Conservation (phyloP, 2,329 filamentous ascomycete genomes). For the Uncinocarpus reesii region DNA sequence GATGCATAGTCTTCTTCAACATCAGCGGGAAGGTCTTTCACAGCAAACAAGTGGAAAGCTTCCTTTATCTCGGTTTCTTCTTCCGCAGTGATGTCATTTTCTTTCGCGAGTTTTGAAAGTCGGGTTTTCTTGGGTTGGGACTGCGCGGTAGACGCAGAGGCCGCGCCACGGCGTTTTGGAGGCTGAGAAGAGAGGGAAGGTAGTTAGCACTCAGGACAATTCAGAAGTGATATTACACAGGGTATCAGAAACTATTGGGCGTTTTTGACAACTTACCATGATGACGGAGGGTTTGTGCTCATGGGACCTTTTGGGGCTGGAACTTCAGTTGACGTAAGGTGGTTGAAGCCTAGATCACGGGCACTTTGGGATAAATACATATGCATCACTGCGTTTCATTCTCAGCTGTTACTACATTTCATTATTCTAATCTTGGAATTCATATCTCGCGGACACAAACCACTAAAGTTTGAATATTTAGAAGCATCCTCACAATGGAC, state of each 20-base stretch:
- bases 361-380: neutral
- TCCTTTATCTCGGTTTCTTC: conserved; percentile 87
- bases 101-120: conserved; percentile 81
- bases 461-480: neutral
- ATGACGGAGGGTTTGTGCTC: neutral
- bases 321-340: neutral
- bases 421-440: too few relatives aligned
- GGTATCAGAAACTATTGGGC: too few relatives aligned
- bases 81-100: conserved; percentile 71
- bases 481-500: conserved; percentile 51
- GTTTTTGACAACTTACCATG: conserved; percentile 4
- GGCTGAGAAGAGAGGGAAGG: conserved; percentile 21
- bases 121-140: conserved; percentile 37
- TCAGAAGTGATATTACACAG: too few relatives aligned
- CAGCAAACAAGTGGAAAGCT: conserved; percentile 71
- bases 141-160: conserved; percentile 24
- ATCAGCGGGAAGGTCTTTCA: conserved; percentile 12
- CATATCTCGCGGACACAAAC: neutral
- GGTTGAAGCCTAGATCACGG: neutral
- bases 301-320: neutral
- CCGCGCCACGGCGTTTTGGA: conserved; percentile 30
- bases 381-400: too few relatives aligned
- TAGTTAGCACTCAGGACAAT: too few relatives aligned
- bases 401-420: too few relatives aligned
- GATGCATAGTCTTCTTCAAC: conserved; percentile 55